Evolutionary conservation across 2,329 filamentous ascomycete species (phyloP).

Genomic region (Botrytis fragariae): DNA sequence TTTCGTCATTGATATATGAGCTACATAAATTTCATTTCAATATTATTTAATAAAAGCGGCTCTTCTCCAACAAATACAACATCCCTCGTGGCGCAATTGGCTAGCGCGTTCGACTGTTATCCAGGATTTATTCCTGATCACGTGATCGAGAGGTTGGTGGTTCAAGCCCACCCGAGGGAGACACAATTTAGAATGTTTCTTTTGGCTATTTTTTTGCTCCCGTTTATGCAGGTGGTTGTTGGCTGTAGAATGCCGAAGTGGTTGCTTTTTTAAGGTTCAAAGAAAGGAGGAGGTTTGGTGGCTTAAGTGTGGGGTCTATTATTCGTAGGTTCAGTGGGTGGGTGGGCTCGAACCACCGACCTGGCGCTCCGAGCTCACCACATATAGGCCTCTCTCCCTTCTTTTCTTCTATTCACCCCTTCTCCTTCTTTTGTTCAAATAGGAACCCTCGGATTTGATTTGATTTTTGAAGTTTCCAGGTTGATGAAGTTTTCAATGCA

Average conservation of each 20-base stretch:
- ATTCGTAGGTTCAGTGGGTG: not conserved
- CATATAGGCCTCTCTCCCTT: too few relatives aligned
- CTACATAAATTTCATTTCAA: too few relatives aligned
- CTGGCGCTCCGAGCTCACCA: not conserved
- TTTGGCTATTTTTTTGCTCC: too few relatives aligned
- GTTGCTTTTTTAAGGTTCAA: not conserved
- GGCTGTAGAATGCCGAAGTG: not conserved
- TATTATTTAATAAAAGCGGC: too few relatives aligned
- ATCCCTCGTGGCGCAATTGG: conserved; percentile 18
- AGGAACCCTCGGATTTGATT: accelerated
- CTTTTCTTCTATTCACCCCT: accelerated
- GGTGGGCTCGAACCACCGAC: not conserved
- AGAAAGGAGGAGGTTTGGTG: not conserved
- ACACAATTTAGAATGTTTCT: too few relatives aligned
- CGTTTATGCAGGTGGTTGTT: not conserved
- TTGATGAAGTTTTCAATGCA: not conserved
- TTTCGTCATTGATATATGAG: not conserved
- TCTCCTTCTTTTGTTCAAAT: not conserved
- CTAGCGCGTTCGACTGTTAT: conserved; percentile 19
- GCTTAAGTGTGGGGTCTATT: not conserved
- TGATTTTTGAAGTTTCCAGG: too few relatives aligned
- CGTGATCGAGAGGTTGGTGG: conserved; percentile 14
- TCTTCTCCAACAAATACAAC: accelerated
- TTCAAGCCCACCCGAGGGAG: conserved; percentile 16
- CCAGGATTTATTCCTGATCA: not conserved